These are phyloP conservation scores for Blastobotrys elegans DNA, from an alignment of 1,139 yeast genomes.

Conservation along the genomic window DNA sequence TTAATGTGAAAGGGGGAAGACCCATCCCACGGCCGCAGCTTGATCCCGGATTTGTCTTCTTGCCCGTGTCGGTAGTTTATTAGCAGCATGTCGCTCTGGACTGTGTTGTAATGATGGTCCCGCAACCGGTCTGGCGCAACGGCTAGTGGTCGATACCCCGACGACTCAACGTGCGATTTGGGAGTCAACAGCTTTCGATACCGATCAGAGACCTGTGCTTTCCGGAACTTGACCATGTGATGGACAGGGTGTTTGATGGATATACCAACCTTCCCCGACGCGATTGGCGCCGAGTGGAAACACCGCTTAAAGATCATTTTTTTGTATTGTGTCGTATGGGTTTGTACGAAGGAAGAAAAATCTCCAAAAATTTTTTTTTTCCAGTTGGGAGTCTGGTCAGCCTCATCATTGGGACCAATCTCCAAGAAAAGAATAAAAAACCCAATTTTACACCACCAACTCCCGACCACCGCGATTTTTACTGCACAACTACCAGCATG, in stretches of 20 bases:
- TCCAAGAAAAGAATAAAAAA: not conserved
- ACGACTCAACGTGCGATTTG: conserved; percentile 46
- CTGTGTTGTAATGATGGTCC: conserved; percentile 69
- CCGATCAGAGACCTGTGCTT: conserved; percentile 53
- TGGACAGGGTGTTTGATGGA: conserved; percentile 88
- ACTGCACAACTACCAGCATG: not conserved
- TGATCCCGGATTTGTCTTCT: conserved; percentile 51
- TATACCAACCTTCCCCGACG: conserved; percentile 48
- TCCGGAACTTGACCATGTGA: conserved; percentile 72
- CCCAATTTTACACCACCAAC: not conserved
- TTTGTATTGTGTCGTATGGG: not conserved
- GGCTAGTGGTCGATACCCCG: conserved; percentile 68
- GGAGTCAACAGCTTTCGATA: conserved; percentile 62
- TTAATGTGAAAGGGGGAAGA: conserved; percentile 85
- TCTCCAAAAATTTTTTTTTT: not conserved
- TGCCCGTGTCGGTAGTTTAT: conserved; percentile 70
- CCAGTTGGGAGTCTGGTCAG: not conserved
- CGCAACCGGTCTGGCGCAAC: conserved; percentile 75
- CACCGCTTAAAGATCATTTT: conserved; percentile 16
- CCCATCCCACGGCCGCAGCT: conserved; percentile 81
- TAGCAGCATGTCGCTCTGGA: conserved; percentile 72
- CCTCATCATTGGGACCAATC: not conserved
- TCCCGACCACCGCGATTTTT: not conserved
- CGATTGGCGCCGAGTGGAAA: conserved; percentile 28
- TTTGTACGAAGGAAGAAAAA: not conserved